These are phyloP conservation scores for Curvularia sp. DNA, from an alignment of 2,329 filamentous ascomycete species.

Conservation along the genomic window DNA sequence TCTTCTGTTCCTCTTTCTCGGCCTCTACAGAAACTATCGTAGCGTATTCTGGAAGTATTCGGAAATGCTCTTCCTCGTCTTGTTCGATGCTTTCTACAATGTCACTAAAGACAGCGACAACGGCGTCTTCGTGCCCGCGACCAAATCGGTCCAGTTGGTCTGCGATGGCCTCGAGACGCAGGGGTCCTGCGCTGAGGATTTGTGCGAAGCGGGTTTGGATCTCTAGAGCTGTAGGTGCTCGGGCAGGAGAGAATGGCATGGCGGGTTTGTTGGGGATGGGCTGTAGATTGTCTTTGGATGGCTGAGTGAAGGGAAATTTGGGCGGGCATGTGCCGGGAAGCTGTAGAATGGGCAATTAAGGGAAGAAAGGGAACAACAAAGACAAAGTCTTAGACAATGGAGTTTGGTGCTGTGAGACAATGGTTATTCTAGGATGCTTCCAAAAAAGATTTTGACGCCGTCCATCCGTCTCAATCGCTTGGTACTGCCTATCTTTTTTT, in stretches of 20 bases:
- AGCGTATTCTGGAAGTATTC: background rate
- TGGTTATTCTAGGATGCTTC: background rate
- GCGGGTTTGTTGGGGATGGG: background rate
- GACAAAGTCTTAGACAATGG: background rate
- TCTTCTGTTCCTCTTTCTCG: no score
- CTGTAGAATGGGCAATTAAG: background rate
- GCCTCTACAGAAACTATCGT: background rate
- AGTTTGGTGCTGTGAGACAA: background rate
- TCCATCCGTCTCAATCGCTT: background rate
- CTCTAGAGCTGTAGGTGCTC: background rate
- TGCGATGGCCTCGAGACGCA: background rate
- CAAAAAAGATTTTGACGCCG: no score
- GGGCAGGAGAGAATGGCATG: background rate
- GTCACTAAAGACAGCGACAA: background rate
- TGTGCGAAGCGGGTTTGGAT: background rate
- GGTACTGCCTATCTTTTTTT: no score
- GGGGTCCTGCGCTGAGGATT: background rate
- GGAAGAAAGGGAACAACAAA: background rate
- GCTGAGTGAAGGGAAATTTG: background rate
- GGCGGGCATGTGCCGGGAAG: background rate
- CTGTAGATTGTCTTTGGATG: no score
- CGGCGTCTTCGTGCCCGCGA: background rate
- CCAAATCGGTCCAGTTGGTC: background rate
- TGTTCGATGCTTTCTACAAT: background rate
- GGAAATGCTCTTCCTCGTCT: background rate